Evolutionary conservation across 1,139 yeast species (phyloP), one percentile per base, ranked within the genome.

Genomic region (Yamadazyma songkhlaensis): DNA sequence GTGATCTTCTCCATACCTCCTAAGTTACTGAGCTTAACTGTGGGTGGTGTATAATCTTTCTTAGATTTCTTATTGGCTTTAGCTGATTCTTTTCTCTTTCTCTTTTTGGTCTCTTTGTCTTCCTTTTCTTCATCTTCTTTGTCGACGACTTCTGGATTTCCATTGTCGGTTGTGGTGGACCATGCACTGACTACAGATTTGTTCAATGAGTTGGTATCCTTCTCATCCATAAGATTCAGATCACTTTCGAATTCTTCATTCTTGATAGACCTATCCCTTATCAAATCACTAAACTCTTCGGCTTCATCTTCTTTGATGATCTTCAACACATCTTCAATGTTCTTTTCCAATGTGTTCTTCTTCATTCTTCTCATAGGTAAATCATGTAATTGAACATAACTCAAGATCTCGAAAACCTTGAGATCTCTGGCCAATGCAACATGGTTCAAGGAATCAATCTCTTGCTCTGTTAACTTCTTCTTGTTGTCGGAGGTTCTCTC

Each of bases 1-100:
- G 92, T 79, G 14, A 90, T 81, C 39, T 75, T 79, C 45, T 85
- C 95, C 59, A 94, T 79, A 1, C 99, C 98, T 28, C 99, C 99
- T 14, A 92, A 65, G 30, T 88, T 79, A 5, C 86, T 71, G 23
- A 92, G 64, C 6, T 81, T 76, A 0, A 79, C 60, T 2, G 65
- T 57, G n/a, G 95, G 95, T 4, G 94, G 88, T 0, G 82, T 63
- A 56, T 88, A 74, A 47, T 83, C 87, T 9, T 69, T 69, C 49
- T 74, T 75, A 36, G 67, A 67, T 45, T 76, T 66, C 40, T 65
- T 67, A 17, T 43, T 39, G 1, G 46, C 46, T 35, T 58, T 59
- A 4, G 53, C 37, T 4, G 54, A 31, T 35, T 62, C 67, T n/a
- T 58, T 39, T 35, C 69, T 51, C 44, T 66, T 66, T 42, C 63